Evolutionary conservation across 1,139 yeast genomes (phyloP), one percentile per base, ranked within the genome.

Genomic region (Debaryomyces subglobosus): DNA sequence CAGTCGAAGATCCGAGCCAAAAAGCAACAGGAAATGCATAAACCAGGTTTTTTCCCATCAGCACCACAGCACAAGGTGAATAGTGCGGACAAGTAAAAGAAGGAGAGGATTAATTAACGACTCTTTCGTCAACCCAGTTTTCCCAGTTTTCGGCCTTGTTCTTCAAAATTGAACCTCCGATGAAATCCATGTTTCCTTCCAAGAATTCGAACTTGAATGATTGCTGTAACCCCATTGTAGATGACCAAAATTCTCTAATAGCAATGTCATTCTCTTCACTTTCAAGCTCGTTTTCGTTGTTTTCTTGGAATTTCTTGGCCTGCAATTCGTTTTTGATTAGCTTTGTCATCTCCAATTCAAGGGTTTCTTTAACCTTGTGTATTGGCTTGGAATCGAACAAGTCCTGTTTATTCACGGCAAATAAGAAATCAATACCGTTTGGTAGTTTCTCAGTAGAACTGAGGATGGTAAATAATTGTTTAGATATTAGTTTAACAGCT

Each of bases 341-440:
- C 48, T 74, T 77, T 45, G 81, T 78, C 56, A 92, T 78, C 62
- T 89, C 96, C 5, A 63, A 53, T 60, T 88, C 94, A 49, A 92
- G 65, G 39, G 82, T 64, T 21, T 71, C 71, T 56, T 73, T 77
- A 47, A 92, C 77, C 59, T 86, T 84, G 46, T 68, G 62, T 7
- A 84, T 75, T 16, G 95, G 94, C 54, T 89, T 79, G 15, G 96
- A 82, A 56, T 89, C 89, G 69, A 94, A 94, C 44, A 85, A 78
- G 60, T 94, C 98, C 40, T 79, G 78, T 63, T 91, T 91, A 69
- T 92, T 94, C 51, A 92, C 82, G 25, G 92, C 95, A 56, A 92
- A 71, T 49, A 89, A 70, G 45, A 86, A 72, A 62, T 88, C 94
- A 15, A 86, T 76, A 2, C 95, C 95, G 53, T 72, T 78, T 16